Evolutionary conservation across 495 filamentous ascomycete species (phyloP), one percentile per base, ranked within the genome.

Genomic region (Trichoderma asperelloides): DNA sequence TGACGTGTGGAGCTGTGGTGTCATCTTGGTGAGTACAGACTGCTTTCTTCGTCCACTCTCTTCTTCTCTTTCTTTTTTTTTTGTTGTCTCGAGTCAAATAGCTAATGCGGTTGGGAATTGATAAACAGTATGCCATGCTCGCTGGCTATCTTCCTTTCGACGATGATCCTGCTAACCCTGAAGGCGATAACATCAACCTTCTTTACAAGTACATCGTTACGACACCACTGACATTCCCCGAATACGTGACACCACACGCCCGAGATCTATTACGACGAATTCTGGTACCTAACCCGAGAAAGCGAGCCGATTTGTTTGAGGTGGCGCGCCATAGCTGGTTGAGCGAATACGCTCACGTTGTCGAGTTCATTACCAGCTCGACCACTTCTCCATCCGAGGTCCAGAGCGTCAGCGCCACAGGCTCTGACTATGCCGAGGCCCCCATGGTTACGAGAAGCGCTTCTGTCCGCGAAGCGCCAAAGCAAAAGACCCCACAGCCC

Each of bases 181-280:
- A 99, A 78, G 95, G 95, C 57, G 95, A 99, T 71, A 99, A 99
- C 74, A 99, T 99, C 81, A 99, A 98, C 76, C 82, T 98, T 6
- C 83, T 99, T 64, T 99, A 99, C 82, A 98, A 97, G 79, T 99
- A 99, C 79, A 99, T 99, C 70, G 93, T 97, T 66, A 96, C 93
- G 49, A 98, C 95, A 6, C 92, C 94, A 62, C 86, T 99, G 49
- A 98, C 95, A 5, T 98, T 98, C 76, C 95, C 95, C 47, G 95
- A 98, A 88, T 98, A 98, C 76, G 95, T 99, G 55, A 96, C 95
- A 15, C 95, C 96, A 7, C 96, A 99, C 77, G 94, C 95, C 23
- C 86, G 95, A 66, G 95, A 99, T 77, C 83, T 99, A 0, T 79
- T 99, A 37, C 86, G 93, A 67, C 86, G 96, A 51, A 98, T 99